Evolutionary conservation across 2,329 filamentous ascomycete species (phyloP), one percentile per base, ranked within the genome.

Genomic region (Apiospora kogelbergensis): DNA sequence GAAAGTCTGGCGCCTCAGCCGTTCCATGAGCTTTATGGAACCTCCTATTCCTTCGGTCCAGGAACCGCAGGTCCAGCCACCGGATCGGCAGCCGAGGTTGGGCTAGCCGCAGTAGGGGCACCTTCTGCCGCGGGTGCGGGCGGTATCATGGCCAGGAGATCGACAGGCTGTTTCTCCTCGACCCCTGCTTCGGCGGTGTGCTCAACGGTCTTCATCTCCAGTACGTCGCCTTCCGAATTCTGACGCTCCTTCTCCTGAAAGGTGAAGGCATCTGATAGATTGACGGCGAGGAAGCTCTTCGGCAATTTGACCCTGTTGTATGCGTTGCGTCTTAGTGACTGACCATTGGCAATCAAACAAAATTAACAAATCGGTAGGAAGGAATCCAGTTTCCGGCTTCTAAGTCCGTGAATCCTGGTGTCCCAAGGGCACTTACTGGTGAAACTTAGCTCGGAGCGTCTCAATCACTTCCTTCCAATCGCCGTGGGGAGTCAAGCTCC

Each of bases 391-490:
- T 60, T 60, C 30, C 30, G 53, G 30, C 9, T 37, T 60, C 53
- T 30, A 60, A 33, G 30, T 37, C 53, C 53, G 53, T 17, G 53
- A 60, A 37, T 60, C 30, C 53, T 1, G 53, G 53, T 22, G 17
- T 60, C 17, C 17, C 53, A 60, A 60, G 53, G 53, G 22, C 69
- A 85, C 91, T 83, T 86, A 95, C 92, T 94, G 94, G 77, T 97
- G 93, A 78, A 99, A 98, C 76, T 97, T 98, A 65, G 93, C 95
- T 73, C 95, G 90, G 72, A 99, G 84, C 1, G 95, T 98, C 81
- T 97, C 95, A 73, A 99, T 93, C n/a, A 99, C 93, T 75, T 95
- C 89, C 81, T 97, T 95, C 95, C 96, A 99, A 80, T 99, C 93
- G 45, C 90, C 90, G 81, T 99, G 97, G 2, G 93, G 89, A 3